Evolutionary conservation across 2,329 filamentous ascomycete genomes (phyloP), one percentile per base, ranked within the genome.

Genomic region (Claviceps maximensis): DNA sequence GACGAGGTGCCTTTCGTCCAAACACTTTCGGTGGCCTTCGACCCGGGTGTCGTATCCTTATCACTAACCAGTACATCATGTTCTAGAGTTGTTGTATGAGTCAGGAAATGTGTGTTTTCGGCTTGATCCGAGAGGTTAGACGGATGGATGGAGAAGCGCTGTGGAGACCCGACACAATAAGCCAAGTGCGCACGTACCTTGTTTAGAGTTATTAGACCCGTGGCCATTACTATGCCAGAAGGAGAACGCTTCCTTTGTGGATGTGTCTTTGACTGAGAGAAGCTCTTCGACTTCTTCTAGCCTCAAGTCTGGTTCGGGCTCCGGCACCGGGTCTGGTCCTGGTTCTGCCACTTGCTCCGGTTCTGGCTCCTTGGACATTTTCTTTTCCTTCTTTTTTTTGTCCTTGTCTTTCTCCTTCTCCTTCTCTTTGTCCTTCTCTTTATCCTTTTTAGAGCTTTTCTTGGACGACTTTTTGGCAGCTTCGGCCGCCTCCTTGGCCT

Each of bases 201-300:
- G 73, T 60, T 58, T 61, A 15, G 62, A 55, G 57, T 74, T 77
- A 61, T 74, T 78, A 54, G 69, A 63, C 21, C 59, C 57, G 48
- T 59, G 54, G 41, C 71, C 68, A 55, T 66, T 50, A 6, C 78
- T 50, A 4, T 78, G 75, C 79, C 78, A 82, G 68, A 81, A 80
- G 59, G 73, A 73, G 63, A 81, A 82, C 0, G 74, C 63, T 54
- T 74, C 70, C 44, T 60, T 61, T 53, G 69, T 65, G 46, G 59
- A 59, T 52, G 64, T 63, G 47, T 64, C 61, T 44, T 62, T 60
- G 7, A 61, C 59, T 7, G 65, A 61, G 36, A 74, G 61, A 19
- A 75, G 63, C 58, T 73, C 70, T 50, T 74, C 71, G 29, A 74
- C 62, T 52, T 74, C 65, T 36, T 73, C 70, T 12, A 69, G 61